These are phyloP conservation scores for Candida takata DNA, from an alignment of 805 yeast species.

Conservation along the genomic window DNA sequence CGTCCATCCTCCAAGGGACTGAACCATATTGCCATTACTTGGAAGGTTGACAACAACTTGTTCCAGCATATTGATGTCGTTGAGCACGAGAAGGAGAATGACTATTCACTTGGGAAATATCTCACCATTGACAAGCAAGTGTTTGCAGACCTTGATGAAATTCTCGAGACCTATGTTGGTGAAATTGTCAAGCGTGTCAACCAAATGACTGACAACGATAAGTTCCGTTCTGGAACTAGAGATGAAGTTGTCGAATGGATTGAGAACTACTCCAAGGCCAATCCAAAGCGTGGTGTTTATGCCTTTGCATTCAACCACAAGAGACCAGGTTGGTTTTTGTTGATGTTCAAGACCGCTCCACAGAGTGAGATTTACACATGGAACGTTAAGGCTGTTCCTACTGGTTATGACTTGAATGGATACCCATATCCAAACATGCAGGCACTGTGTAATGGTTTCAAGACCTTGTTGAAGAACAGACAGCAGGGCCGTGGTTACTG, in stretches of 20 bases:
- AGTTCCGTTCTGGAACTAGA: slow-evolving; percentile 75
- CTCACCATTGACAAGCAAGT: slow-evolving; percentile 60
- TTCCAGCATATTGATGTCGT: slow-evolving; percentile 88
- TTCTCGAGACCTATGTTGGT: slow-evolving; percentile 80
- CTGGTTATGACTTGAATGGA: slow-evolving; percentile 74
- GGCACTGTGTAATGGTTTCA: slow-evolving; percentile 90
- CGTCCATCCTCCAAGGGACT: slow-evolving; percentile 91
- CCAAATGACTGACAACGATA: slow-evolving; percentile 80
- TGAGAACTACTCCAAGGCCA: slow-evolving; percentile 83
- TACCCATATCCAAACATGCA: slow-evolving; percentile 86
- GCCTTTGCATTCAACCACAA: slow-evolving; percentile 86
- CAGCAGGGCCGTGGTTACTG: background rate
- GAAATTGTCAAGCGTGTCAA: slow-evolving; percentile 77
- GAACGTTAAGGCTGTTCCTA: slow-evolving; percentile 87
- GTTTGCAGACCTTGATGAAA: slow-evolving; percentile 88
- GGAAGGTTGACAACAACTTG: slow-evolving; percentile 89
- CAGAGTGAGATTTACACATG: slow-evolving; percentile 67
- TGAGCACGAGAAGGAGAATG: slow-evolving; percentile 65
- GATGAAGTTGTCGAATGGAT: slow-evolving; percentile 82
- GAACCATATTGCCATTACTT: slow-evolving; percentile 85
- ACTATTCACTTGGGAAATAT: slow-evolving; percentile 49
- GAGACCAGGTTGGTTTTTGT: slow-evolving; percentile 88
- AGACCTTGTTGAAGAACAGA: slow-evolving; percentile 42
- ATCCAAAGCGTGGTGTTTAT: slow-evolving; percentile 83
- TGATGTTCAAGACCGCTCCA: slow-evolving; percentile 78